Evolutionary conservation across 179 eudicot species (phyloP).

Genomic region (Corrigiola litoralis): DNA sequence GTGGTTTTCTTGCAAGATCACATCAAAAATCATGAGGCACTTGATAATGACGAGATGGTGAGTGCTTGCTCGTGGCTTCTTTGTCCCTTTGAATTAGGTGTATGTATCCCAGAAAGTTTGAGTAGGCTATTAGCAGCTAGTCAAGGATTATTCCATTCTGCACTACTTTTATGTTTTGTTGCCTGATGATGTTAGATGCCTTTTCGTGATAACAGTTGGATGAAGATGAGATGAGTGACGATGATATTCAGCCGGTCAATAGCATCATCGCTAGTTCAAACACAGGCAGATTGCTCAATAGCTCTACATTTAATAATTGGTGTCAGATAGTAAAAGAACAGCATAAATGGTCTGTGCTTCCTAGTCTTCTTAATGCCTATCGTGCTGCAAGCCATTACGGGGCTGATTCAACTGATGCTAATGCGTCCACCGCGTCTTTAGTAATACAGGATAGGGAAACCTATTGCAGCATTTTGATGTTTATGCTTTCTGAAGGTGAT

Average conservation of each 20-base stretch:
- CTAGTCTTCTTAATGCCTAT: conserved; percentile 68
- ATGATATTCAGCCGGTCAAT: conserved; percentile 18
- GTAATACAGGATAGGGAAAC: conserved; percentile 48
- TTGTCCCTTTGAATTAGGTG: neutral
- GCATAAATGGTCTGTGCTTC: conserved; percentile 43
- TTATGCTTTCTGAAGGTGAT: conserved; percentile 78
- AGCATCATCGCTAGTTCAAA: conserved; percentile 27
- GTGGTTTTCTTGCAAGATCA: conserved; percentile 46
- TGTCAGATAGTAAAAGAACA: conserved; percentile 47
- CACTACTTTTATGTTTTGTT: neutral
- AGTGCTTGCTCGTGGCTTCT: conserved; percentile 19
- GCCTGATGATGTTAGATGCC: neutral
- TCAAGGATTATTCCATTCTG: neutral
- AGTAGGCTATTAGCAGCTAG: neutral
- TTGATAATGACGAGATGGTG: conserved; percentile 53
- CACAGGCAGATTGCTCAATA: conserved; percentile 40
- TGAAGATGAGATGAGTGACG: conserved; percentile 48
- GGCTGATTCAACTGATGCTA: conserved; percentile 34
- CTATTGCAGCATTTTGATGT: conserved; percentile 49
- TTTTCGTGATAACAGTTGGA: conserved; percentile 55
- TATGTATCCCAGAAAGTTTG: conserved; percentile 1
- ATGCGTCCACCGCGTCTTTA: conserved; percentile 21
- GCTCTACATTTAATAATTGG: conserved; percentile 47
- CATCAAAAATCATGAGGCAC: conserved; percentile 28
- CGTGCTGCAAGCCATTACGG: conserved; percentile 85